Evolutionary conservation across 208 protist genomes (phyloP).

Genomic region (Wallacemonas sp.): DNA sequence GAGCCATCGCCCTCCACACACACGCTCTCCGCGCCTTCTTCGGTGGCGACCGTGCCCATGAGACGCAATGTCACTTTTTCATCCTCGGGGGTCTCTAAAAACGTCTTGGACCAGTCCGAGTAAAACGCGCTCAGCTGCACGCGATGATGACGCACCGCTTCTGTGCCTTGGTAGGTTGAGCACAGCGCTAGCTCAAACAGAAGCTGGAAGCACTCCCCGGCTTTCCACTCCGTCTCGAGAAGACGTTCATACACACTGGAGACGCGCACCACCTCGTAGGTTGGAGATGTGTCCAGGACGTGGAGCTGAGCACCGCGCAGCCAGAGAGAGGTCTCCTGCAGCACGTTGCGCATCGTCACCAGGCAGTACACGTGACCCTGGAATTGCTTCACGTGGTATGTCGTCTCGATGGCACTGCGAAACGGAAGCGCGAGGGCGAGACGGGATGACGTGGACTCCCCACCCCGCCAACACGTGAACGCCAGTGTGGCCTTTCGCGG

Average conservation of each 20-base stretch:
- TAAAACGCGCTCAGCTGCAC: conserved; percentile 79
- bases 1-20: background rate
- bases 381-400: conserved; percentile 69
- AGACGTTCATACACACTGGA: conserved; percentile 51
- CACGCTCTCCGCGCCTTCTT: background rate
- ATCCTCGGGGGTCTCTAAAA: conserved; percentile 21
- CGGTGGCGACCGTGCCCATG: conserved; percentile 4
- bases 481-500: conserved; percentile 30
- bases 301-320: conserved; percentile 71
- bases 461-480: conserved; percentile 50
- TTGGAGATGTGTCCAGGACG: conserved; percentile 43
- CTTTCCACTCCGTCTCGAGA: conserved; percentile 70
- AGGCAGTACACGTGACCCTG: conserved; percentile 79
- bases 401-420: conserved; percentile 28
- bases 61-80: conserved; percentile 3
- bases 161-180: conserved; percentile 24
- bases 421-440: conserved; percentile 32
- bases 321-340: conserved; percentile 72
- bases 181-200: conserved; percentile 70
- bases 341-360: conserved; percentile 57
- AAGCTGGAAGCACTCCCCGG: conserved; percentile 43
- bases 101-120: conserved; percentile 65
- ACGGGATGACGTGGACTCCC: conserved; percentile 49
- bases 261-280: conserved; percentile 69
- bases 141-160: conserved; percentile 37